Conservation (phyloP, 345 rosid species). For the Zanthoxylum bungeanum region DNA sequence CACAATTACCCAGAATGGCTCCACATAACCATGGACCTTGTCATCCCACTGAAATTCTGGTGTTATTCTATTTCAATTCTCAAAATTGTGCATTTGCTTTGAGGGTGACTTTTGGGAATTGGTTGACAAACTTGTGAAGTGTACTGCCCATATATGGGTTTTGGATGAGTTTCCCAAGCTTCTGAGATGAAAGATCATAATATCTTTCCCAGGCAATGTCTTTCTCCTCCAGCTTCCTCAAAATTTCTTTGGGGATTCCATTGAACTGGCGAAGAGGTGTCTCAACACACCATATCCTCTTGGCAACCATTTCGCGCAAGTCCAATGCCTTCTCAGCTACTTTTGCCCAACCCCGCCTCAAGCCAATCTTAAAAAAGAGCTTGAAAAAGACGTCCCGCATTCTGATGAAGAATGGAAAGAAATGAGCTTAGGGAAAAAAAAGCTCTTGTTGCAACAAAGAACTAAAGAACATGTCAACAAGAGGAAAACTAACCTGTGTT, state of each 20-base stretch:
- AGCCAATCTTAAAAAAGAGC: constrained; percentile 91
- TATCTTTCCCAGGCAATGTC: constrained; percentile 97
- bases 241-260: constrained; percentile 77
- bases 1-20: constrained; percentile 95
- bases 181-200: constrained; percentile 87
- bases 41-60: constrained; percentile 98
- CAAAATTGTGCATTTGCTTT: constrained; percentile 76
- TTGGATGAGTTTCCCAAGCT: constrained; percentile 92
- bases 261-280: constrained; percentile 89
- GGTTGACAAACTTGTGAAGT: constrained; percentile 88
- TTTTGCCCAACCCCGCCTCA: constrained; percentile 97
- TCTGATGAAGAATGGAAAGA: constrained; percentile 32
- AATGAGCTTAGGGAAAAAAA: constrained; percentile 10
- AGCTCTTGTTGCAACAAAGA: constrained; percentile 3
- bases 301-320: constrained; percentile 87
- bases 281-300: constrained; percentile 98
- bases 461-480: not conserved
- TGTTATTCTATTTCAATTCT: constrained; percentile 84
- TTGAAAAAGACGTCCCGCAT: constrained; percentile 94
- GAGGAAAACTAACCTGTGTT: constrained; percentile 64
- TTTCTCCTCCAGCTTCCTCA: constrained; percentile 90
- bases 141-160: constrained; percentile 83
- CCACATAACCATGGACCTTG: constrained; percentile 86
- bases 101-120: constrained; percentile 81
- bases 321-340: constrained; percentile 88